These are phyloP conservation scores for Chimonanthus praecox DNA, from an alignment of 164 flowering plant genomes.

Conservation along the genomic window DNA sequence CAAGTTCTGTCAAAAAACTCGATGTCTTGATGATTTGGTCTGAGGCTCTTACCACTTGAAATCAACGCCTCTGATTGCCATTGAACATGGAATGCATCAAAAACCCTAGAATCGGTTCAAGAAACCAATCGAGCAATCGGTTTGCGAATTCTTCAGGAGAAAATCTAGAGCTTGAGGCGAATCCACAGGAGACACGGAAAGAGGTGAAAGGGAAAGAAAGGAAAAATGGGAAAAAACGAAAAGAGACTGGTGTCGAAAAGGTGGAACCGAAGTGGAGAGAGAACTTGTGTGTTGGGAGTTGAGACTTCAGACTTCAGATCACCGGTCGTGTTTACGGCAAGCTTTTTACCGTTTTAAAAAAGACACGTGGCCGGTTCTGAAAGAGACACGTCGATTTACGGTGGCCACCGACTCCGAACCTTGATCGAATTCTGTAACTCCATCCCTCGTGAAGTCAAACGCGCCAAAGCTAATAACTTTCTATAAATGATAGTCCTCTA, in stretches of 20 bases:
- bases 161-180: background rate
- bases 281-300: background rate
- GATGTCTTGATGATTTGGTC: too few species aligned
- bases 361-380: too few species aligned
- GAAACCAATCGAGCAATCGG: background rate
- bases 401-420: too few species aligned
- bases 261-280: background rate
- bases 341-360: too few species aligned
- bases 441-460: too few species aligned
- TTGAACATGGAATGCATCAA: slow-evolving; percentile 17
- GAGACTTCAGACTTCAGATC: too few species aligned
- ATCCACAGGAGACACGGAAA: background rate
- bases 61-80: slow-evolving; percentile 83
- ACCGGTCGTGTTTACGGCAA: too few species aligned
- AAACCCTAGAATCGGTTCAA: slow-evolving; percentile 15
- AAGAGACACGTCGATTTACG: too few species aligned
- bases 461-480: too few species aligned
- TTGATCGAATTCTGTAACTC: too few species aligned
- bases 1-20: too few species aligned
- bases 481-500: too few species aligned
- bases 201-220: background rate
- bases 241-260: background rate
- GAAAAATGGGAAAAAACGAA: background rate
- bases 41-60: slow-evolving; percentile 64
- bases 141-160: background rate